Evolutionary conservation across 2,329 filamentous ascomycete genomes (phyloP).

Genomic region (Penicillium sp.): DNA sequence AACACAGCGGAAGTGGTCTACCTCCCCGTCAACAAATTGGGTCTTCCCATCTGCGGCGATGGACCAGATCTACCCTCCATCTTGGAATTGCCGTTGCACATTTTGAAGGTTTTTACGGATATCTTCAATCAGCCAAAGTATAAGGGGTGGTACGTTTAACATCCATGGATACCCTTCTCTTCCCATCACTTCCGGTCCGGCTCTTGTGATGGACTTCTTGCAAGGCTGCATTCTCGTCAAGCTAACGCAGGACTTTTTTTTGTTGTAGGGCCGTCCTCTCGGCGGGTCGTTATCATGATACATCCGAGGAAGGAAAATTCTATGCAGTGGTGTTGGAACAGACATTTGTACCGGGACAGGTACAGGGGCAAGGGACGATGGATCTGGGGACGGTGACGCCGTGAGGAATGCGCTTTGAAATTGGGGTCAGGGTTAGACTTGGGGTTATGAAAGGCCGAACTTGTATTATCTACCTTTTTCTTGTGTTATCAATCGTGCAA

Average conservation of each 20-base stretch:
- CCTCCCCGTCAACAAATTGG: slow-evolving; percentile 42
- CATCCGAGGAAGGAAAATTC: slow-evolving; percentile 42
- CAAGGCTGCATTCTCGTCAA: background rate
- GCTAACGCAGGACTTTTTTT: background rate
- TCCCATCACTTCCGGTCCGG: too few relatives aligned
- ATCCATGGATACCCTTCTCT: too few relatives aligned
- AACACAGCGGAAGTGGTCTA: slow-evolving; percentile 36
- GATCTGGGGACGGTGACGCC: slow-evolving; percentile 7
- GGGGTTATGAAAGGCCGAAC: background rate
- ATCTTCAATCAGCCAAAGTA: slow-evolving; percentile 45
- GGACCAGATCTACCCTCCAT: slow-evolving; percentile 41
- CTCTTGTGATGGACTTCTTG: too few relatives aligned
- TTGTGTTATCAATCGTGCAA: background rate
- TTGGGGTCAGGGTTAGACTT: background rate
- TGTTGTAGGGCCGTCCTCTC: slow-evolving; percentile 37
- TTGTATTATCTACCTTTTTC: background rate
- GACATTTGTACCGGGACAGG: slow-evolving; percentile 12
- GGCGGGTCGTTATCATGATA: slow-evolving; percentile 43
- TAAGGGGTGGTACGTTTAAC: slow-evolving; percentile 39
- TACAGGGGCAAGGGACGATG: background rate
- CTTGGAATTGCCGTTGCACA: slow-evolving; percentile 39
- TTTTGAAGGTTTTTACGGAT: slow-evolving; percentile 43
- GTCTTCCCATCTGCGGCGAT: slow-evolving; percentile 40
- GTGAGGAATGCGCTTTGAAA: background rate
- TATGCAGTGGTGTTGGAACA: slow-evolving; percentile 45